phyloP scores from a whole-genome alignment of 1,284 basidiomycete genomes.

The Pisolithus thermaeus region DNA sequence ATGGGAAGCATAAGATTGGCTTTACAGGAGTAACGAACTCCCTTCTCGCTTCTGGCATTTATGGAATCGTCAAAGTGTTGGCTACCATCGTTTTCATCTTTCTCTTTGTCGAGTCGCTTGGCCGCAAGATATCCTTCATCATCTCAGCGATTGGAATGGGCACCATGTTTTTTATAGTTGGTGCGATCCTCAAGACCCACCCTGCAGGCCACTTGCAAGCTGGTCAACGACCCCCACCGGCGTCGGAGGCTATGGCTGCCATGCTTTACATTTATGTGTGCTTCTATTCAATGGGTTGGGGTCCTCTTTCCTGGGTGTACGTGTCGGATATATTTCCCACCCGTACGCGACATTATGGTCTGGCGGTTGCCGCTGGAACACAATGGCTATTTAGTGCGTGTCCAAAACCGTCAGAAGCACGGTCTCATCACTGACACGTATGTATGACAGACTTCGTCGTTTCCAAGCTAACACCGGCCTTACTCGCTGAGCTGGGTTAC shows the following conservation, averaged over 20 bases:
- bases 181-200: constrained; percentile 70
- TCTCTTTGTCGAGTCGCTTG: constrained; percentile 51
- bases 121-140: constrained; percentile 53
- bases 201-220: constrained; percentile 38
- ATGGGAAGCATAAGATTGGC: constrained; percentile 43
- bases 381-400: constrained; percentile 77
- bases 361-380: constrained; percentile 62
- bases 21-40: constrained; percentile 54
- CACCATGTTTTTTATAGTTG: constrained; percentile 59
- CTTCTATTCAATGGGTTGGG: constrained; percentile 72
- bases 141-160: constrained; percentile 63
- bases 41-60: constrained; percentile 77
- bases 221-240: constrained; percentile 35
- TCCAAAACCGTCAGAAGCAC: background rate
- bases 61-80: constrained; percentile 73
- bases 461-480: constrained; percentile 63
- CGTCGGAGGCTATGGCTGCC: constrained; percentile 66
- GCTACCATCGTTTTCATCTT: constrained; percentile 63
- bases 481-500: constrained; percentile 55
- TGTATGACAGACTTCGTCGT: constrained; percentile 59
- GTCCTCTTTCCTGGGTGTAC: constrained; percentile 63
- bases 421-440: background rate
- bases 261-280: constrained; percentile 73
- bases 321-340: constrained; percentile 82
- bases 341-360: constrained; percentile 71